Evolutionary conservation across 2,329 filamentous ascomycete species (phyloP), one percentile per base, ranked within the genome.

Genomic region (Xenoacremonium recifei): DNA sequence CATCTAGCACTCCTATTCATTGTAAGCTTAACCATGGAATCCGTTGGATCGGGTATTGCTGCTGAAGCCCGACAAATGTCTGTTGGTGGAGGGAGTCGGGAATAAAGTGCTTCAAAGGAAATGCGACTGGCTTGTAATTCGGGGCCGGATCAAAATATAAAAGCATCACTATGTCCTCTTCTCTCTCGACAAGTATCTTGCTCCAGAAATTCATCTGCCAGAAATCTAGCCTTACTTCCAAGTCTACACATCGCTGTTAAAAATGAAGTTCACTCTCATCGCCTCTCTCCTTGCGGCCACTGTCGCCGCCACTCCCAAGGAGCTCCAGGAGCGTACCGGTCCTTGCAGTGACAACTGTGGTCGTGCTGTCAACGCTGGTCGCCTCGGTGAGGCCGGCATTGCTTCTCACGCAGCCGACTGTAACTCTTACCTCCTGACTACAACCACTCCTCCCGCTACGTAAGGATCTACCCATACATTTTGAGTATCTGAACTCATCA

Each of bases 261-360:
- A 5, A 21, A 53, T 53, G 50, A 44, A 53, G 48, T 51, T 53
- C 42, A 41, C 48, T 12, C 30, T 51, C n/a, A 31, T 53, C 32
- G 29, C 52, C 6, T 47, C 52, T 17, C 38, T 49, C 16, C 17
- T 53, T 3, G 38, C 42, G 13, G 46, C 48, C 6, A 19, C 40
- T 17, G 19, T 51, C 33, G 50, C 50, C 4, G 19, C 43, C 36
- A 39, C 49, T 13, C 51, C 50, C 5, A 41, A 31, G 11, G 48
- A 53, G 21, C 48, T 54, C 6, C 34, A 51, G 4, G 42, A 36
- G 4, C 50, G 51, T 4, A 21, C 19, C 7, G 50, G 50, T 3
- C 52, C 45, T 7, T 48, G 39, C 6, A 48, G 39, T 6, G 51
- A 51, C 13, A 54, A 54, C 35, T 54, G 50, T 16, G 51, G 48